A percentile compares a stretch with the other conserved stretches of the same genome.
These are phyloP conservation scores for Choiromyces venosus DNA, from an alignment of 495 filamentous ascomycete genomes.

Conservation along the genomic window DNA sequence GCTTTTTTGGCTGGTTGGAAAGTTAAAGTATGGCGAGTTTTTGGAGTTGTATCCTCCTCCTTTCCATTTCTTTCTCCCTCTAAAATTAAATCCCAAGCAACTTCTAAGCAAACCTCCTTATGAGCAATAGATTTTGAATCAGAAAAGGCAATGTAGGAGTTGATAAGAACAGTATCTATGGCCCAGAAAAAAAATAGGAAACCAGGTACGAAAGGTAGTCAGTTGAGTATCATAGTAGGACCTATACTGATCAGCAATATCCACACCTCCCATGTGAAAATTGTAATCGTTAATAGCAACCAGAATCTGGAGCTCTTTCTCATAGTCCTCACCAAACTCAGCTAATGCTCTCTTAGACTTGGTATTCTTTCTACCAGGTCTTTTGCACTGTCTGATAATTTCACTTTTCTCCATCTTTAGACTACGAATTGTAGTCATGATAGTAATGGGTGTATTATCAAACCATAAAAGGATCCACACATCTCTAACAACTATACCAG, in stretches of 20 bases:
- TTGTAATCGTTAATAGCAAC: slow-evolving; percentile 31
- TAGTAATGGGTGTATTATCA: slow-evolving; percentile 9
- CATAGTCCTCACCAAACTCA: too few species aligned
- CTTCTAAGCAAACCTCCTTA: not conserved
- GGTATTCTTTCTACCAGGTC: slow-evolving; percentile 7
- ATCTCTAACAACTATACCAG: not conserved
- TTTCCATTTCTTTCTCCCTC: not conserved
- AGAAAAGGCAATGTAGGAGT: not conserved
- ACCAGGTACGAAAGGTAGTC: not conserved
- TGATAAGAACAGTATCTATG: slow-evolving; percentile 27
- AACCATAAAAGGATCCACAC: slow-evolving; percentile 9
- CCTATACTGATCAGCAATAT: slow-evolving; percentile 21
- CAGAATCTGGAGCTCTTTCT: not conserved
- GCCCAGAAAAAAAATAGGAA: slow-evolving; percentile 12
- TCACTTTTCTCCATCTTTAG: slow-evolving; percentile 7
- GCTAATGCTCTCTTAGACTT: not conserved
- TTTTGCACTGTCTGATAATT: not conserved
- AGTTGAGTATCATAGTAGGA: slow-evolving; percentile 31
- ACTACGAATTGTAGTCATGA: slow-evolving; percentile 20
- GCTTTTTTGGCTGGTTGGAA: too few species aligned
- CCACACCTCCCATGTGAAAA: too few species aligned
- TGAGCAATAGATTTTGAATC: not conserved
- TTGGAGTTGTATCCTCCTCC: not conserved
- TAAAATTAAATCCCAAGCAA: slow-evolving; percentile 3
- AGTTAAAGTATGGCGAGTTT: too few species aligned